Evolutionary conservation across 2,329 filamentous ascomycete genomes (phyloP).

Genomic region (Hymenoscyphus occultus): DNA sequence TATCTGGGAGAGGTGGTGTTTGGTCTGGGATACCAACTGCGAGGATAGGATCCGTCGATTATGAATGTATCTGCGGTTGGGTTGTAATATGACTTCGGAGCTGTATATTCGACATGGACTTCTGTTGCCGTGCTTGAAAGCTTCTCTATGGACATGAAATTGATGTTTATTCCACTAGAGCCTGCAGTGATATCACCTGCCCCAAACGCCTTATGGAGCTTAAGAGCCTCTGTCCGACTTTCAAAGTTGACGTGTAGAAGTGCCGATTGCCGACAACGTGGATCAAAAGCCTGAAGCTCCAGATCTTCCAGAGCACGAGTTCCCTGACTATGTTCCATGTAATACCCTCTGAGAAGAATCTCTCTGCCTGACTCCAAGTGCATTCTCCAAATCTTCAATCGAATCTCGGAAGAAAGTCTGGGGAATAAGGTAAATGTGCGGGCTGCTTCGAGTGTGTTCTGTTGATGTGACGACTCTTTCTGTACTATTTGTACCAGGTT

Average conservation of each 20-base stretch:
- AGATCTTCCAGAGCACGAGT: neutral
- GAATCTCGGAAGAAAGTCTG: no score
- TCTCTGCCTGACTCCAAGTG: no score
- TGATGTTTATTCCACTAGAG: no score
- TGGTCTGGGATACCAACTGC: neutral
- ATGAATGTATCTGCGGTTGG: neutral
- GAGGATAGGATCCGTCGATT: neutral
- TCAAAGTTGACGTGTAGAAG: neutral
- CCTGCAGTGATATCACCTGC: neutral
- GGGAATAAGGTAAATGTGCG: no score
- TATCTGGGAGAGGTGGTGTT: neutral
- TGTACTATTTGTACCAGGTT: no score
- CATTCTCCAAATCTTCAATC: no score
- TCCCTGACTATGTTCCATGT: neutral
- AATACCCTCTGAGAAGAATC: no score
- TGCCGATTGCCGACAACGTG: neutral
- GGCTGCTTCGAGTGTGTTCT: no score
- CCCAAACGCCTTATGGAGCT: neutral
- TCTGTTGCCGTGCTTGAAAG: neutral
- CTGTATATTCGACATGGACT: neutral
- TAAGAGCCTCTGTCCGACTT: neutral
- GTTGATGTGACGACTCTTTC: no score
- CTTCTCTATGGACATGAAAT: no score
- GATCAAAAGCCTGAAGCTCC: neutral
- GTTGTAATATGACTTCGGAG: neutral